Conservation (phyloP, 345 rosid species). For the Arabidopsis suecica region DNA sequence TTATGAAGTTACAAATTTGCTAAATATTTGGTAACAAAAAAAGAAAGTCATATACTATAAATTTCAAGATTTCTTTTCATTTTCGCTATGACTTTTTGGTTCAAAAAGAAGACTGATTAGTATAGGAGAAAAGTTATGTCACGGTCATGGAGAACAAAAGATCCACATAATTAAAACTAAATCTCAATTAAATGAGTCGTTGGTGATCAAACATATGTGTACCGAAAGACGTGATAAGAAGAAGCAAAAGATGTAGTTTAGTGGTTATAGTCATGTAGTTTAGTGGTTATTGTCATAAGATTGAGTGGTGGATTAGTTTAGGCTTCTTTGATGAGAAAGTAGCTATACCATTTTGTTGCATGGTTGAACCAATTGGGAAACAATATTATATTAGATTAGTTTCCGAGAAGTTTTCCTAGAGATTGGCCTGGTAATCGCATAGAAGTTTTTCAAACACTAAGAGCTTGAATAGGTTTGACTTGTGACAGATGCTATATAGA, state of each 20-base stretch:
- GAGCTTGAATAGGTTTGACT: neutral
- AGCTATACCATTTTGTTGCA: neutral
- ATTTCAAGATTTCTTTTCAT: constrained; percentile 9
- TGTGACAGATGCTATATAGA: neutral
- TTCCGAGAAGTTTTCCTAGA: neutral
- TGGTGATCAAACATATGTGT: neutral
- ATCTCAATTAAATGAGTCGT: constrained; percentile 1
- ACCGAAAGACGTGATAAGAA: constrained; percentile 1
- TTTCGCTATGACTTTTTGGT: constrained; percentile 26
- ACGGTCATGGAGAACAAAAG: constrained; percentile 24
- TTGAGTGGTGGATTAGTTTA: neutral
- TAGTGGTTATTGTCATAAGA: neutral
- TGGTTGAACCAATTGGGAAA: neutral
- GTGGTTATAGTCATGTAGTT: constrained; percentile 10
- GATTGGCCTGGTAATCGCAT: neutral
- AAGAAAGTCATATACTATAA: neutral
- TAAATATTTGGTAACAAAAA: neutral
- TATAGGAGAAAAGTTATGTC: constrained; percentile 11
- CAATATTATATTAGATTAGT: neutral
- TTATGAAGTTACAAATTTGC: neutral
- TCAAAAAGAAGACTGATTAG: constrained; percentile 9
- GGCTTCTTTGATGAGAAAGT: neutral
- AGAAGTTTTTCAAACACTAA: no score
- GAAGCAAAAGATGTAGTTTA: neutral
- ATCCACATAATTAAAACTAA: constrained; percentile 15